Percentiles rank a stretch among this genome's conserved stretches.
phyloP scores from a whole-genome alignment of 768 basidiomycete species.

The Leccinum imitatum region DNA sequence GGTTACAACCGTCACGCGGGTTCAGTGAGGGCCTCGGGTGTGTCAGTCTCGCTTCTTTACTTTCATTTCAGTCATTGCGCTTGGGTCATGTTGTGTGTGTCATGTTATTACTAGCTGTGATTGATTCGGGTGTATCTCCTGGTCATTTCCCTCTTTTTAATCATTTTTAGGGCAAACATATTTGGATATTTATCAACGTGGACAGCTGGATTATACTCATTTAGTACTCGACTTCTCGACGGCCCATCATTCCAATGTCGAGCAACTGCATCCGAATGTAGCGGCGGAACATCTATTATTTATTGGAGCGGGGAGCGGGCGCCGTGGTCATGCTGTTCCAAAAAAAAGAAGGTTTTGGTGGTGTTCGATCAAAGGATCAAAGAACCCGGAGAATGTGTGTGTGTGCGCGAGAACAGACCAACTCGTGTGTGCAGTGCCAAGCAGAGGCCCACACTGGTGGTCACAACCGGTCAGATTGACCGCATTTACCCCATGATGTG shows the following conservation, averaged over 20 bases:
- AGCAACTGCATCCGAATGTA: neutral
- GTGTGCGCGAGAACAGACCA: neutral
- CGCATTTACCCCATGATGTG: neutral
- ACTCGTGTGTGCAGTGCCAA: neutral
- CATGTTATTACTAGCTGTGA: neutral
- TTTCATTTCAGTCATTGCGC: no score
- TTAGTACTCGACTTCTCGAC: neutral
- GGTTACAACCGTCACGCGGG: slow-evolving; percentile 4
- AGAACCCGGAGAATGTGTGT: neutral
- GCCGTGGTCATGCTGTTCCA: neutral
- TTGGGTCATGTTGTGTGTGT: neutral
- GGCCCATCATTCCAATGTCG: neutral
- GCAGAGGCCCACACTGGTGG: neutral
- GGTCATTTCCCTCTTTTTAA: no score
- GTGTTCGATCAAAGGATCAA: neutral
- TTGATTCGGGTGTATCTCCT: neutral
- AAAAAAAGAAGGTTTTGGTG: neutral
- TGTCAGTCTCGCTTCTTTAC: neutral
- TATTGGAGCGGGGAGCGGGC: neutral
- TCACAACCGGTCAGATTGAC: neutral
- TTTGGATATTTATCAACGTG: neutral
- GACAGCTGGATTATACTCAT: neutral
- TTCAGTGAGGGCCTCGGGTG: neutral
- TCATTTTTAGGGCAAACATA: neutral
- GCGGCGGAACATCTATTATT: neutral